Evolutionary conservation across 2,329 filamentous ascomycete species (phyloP).

Genomic region (Pseudogymnoascus sp.): DNA sequence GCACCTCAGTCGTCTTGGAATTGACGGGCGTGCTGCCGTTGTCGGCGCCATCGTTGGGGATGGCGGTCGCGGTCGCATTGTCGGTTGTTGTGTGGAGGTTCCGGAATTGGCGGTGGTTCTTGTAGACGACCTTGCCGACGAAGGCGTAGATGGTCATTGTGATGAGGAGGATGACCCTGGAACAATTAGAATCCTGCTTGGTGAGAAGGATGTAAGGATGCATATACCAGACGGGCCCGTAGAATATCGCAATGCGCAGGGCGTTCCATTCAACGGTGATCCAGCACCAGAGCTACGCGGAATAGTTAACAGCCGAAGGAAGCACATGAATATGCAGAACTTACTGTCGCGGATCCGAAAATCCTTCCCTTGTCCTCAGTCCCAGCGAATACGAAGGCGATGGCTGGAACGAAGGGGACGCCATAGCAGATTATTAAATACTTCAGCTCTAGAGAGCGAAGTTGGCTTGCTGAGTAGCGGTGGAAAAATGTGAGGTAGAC

Average conservation of each 20-base stretch:
- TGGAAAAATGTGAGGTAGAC: constrained; percentile 54
- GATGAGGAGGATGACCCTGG: constrained; percentile 49
- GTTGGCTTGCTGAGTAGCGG: constrained; percentile 41
- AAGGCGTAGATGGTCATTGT: constrained; percentile 59
- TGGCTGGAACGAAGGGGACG: constrained; percentile 44
- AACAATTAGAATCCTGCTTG: constrained; percentile 17
- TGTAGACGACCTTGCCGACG: constrained; percentile 58
- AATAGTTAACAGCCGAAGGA: constrained; percentile 32
- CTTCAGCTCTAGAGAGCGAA: constrained; percentile 46
- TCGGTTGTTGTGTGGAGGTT: constrained; percentile 42
- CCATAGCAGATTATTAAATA: constrained; percentile 50
- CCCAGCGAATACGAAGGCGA: constrained; percentile 46
- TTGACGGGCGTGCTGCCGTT: not conserved
- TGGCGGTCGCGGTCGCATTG: constrained; percentile 30
- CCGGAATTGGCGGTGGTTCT: constrained; percentile 53
- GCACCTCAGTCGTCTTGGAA: constrained; percentile 53
- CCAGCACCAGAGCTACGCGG: constrained; percentile 72
- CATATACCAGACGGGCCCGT: constrained; percentile 59
- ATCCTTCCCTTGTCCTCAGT: constrained; percentile 25
- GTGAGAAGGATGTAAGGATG: not conserved
- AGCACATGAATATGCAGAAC: constrained; percentile 35
- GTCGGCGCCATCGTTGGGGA: not conserved
- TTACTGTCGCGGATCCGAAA: constrained; percentile 31
- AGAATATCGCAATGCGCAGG: constrained; percentile 67
- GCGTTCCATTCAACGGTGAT: constrained; percentile 58